Conservation (phyloP, 208 protist genomes). For the Herpetomonas samuelpessoai region DNA sequence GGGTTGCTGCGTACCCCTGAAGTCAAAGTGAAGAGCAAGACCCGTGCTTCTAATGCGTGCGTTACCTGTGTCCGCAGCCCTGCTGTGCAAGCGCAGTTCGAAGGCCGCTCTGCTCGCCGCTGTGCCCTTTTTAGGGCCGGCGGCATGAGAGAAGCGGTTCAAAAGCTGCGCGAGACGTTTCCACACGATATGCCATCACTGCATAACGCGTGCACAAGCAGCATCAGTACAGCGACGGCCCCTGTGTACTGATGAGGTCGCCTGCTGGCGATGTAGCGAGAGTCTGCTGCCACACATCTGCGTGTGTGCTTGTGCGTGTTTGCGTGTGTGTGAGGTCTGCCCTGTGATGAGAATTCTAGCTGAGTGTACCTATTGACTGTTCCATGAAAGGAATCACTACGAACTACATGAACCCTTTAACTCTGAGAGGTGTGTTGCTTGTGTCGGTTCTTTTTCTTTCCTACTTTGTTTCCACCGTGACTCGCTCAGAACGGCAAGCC, state of each 20-base stretch:
- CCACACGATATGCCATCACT: no score
- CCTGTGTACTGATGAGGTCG: neutral
- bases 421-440: neutral
- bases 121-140: neutral
- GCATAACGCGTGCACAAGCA: no score
- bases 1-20: neutral
- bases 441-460: neutral
- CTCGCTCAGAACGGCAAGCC: no score
- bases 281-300: no score
- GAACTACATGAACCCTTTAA: constrained; percentile 6
- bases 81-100: constrained; percentile 11
- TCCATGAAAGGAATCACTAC: constrained; percentile 6
- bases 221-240: neutral
- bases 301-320: neutral
- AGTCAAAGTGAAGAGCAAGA: constrained; percentile 1
- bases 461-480: no score
- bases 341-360: neutral
- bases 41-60: no score
- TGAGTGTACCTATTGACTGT: constrained; percentile 6
- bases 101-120: constrained; percentile 13
- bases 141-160: constrained; percentile 10
- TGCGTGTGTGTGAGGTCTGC: neutral
- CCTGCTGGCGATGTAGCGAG: constrained; percentile 1
- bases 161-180: constrained; percentile 23
- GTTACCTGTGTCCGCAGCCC: no score